Evolutionary conservation across 805 yeast species (phyloP).

Genomic region (Ogataea salicorniae): DNA sequence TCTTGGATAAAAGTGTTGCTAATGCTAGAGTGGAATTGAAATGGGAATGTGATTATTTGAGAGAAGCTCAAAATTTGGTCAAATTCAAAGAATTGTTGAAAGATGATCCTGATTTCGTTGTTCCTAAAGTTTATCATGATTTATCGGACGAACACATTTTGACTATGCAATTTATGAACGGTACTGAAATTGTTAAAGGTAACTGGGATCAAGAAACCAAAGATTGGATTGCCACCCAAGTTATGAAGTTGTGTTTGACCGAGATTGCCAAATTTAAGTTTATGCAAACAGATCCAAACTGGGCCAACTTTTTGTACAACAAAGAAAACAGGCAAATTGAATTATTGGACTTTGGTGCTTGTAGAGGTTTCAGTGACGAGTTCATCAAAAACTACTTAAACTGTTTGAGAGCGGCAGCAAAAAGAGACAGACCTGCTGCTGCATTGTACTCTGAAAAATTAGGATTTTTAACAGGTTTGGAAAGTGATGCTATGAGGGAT

Average conservation of each 20-base stretch:
- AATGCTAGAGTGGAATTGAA: conserved; percentile 90
- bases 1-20: conserved; percentile 84
- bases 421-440: conserved; percentile 58
- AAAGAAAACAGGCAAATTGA: conserved; percentile 67
- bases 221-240: conserved; percentile 76
- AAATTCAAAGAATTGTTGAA: conserved; percentile 59
- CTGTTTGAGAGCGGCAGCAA: conserved; percentile 70
- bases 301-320: conserved; percentile 95
- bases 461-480: conserved; percentile 90
- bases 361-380: conserved; percentile 66
- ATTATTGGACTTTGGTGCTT: conserved; percentile 92
- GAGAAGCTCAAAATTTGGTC: conserved; percentile 78
- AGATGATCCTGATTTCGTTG: conserved; percentile 61
- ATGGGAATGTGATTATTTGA: conserved; percentile 95
- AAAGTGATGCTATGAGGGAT: conserved; percentile 77
- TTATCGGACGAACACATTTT: conserved; percentile 77
- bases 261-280: conserved; percentile 82
- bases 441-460: conserved; percentile 61
- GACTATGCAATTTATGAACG: conserved; percentile 86
- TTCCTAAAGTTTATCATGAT: conserved; percentile 76
- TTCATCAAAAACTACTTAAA: conserved; percentile 67
- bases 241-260: conserved; percentile 79
- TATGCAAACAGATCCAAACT: conserved; percentile 99
- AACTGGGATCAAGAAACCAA: conserved; percentile 67
- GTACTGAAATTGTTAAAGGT: conserved; percentile 75